phyloP scores from a whole-genome alignment of 352 stramenopile species.

The Phytopythium ostracodes region DNA sequence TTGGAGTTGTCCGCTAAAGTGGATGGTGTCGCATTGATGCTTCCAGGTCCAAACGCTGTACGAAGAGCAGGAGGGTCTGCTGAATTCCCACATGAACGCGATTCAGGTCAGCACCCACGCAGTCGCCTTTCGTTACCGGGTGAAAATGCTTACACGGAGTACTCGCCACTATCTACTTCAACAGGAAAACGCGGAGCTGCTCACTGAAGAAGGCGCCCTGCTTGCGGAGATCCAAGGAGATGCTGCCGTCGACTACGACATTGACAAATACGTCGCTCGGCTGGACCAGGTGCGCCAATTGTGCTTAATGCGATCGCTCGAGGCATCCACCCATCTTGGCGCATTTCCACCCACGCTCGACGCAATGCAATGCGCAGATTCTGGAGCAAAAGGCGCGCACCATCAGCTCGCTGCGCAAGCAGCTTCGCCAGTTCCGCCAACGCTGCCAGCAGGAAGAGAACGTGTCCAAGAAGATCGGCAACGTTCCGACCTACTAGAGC shows the following conservation, averaged over 20 bases:
- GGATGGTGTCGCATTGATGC: neutral
- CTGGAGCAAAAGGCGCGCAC: conserved; percentile 90
- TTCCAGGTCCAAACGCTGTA: conserved; percentile 88
- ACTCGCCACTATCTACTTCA: neutral
- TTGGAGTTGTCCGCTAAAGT: neutral
- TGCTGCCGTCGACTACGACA: conserved; percentile 89
- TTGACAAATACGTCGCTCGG: conserved; percentile 91
- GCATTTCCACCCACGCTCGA: neutral
- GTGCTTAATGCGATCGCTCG: neutral
- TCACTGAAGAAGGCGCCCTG: conserved; percentile 94
- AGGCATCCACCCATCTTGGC: neutral
- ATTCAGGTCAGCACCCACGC: conserved; percentile 70
- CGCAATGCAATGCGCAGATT: conserved; percentile 49
- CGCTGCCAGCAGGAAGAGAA: conserved; percentile 84
- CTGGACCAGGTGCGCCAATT: conserved; percentile 74
- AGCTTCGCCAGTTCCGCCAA: conserved; percentile 78
- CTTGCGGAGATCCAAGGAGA: conserved; percentile 87
- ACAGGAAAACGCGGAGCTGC: conserved; percentile 95
- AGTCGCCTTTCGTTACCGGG: neutral
- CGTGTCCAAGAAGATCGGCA: conserved; percentile 41
- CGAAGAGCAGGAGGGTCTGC: conserved; percentile 94
- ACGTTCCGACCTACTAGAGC: conserved; percentile 13
- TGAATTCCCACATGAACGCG: conserved; percentile 96
- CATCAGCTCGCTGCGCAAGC: conserved; percentile 79
- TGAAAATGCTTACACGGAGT: neutral